A percentile compares a stretch with the other conserved stretches of the same genome.
These are phyloP conservation scores for Daedalea quercina DNA, from an alignment of 768 basidiomycete species.

Conservation along the genomic window DNA sequence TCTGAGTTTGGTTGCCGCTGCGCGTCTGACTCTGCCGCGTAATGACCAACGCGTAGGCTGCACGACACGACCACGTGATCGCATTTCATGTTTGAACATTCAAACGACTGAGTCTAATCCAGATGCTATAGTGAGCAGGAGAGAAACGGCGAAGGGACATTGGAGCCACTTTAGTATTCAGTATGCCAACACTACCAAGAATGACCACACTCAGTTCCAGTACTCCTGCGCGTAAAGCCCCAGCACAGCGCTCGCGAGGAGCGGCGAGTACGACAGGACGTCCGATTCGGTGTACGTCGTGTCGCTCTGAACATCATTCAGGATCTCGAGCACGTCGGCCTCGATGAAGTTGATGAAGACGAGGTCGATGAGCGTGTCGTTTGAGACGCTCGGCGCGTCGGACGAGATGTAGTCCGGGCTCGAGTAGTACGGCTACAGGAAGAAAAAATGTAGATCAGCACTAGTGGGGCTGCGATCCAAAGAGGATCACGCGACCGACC, in stretches of 20 bases:
- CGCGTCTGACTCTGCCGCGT: no score
- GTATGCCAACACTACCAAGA: no score
- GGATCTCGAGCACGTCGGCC: constrained; percentile 37
- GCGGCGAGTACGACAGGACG: constrained; percentile 45
- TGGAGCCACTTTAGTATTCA: no score
- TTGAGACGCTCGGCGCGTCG: constrained; percentile 40
- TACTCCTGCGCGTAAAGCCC: constrained; percentile 47
- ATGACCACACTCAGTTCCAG: constrained; percentile 20
- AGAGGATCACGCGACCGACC: constrained; percentile 6
- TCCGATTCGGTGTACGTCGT: constrained; percentile 47
- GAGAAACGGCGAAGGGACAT: no score
- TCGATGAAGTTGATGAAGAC: constrained; percentile 73
- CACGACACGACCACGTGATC: no score
- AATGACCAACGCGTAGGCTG: no score
- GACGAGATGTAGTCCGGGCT: constrained; percentile 57
- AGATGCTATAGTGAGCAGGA: no score
- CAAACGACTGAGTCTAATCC: no score
- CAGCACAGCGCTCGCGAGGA: constrained; percentile 43
- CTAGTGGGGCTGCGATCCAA: not conserved
- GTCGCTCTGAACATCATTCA: constrained; percentile 49
- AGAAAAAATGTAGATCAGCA: not conserved
- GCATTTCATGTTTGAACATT: no score
- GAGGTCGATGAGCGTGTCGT: constrained; percentile 55
- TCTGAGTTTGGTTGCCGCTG: no score
- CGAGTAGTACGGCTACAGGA: constrained; percentile 35